Percentiles rank a stretch among this genome's conserved stretches.
phyloP scores from a whole-genome alignment of 176 grass and related monocot species.

The Triticum turgidum region DNA sequence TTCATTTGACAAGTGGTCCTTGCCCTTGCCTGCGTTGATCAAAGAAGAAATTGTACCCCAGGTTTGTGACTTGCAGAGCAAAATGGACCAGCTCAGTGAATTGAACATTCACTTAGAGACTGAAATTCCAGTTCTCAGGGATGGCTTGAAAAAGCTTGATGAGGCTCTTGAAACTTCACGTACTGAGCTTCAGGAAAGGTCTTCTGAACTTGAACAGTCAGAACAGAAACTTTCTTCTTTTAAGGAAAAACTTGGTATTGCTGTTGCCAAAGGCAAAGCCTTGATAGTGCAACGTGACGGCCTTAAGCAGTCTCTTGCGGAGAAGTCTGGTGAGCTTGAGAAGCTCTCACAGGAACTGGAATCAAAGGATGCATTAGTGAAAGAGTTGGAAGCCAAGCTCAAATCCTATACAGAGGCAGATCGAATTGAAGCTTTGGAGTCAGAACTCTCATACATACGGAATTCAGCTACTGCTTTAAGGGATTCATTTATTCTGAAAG shows the following conservation, averaged over 20 bases:
- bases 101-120: constrained; percentile 75
- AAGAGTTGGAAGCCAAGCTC: constrained; percentile 74
- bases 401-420: constrained; percentile 84
- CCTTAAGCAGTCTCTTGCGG: constrained; percentile 85
- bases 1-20: constrained; percentile 63
- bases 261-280: constrained; percentile 94
- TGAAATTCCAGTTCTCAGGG: constrained; percentile 65
- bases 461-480: constrained; percentile 94
- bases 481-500: constrained; percentile 95
- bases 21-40: constrained; percentile 65
- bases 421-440: constrained; percentile 98
- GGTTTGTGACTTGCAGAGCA: constrained; percentile 51
- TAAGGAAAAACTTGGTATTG: constrained; percentile 92
- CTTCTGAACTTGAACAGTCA: constrained; percentile 71
- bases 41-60: constrained; percentile 56
- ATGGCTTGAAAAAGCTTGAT: constrained; percentile 55
- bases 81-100: constrained; percentile 55
- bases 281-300: constrained; percentile 88
- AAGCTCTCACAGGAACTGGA: constrained; percentile 68
- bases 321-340: constrained; percentile 78
- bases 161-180: constrained; percentile 48
- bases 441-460: constrained; percentile 88
- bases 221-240: constrained; percentile 86
- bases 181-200: constrained; percentile 59
- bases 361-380: constrained; percentile 60